A percentile compares a stretch with the other conserved stretches of the same genome.
phyloP scores from a whole-genome alignment of 1,284 basidiomycete species.

The Pascua guehoae region DNA sequence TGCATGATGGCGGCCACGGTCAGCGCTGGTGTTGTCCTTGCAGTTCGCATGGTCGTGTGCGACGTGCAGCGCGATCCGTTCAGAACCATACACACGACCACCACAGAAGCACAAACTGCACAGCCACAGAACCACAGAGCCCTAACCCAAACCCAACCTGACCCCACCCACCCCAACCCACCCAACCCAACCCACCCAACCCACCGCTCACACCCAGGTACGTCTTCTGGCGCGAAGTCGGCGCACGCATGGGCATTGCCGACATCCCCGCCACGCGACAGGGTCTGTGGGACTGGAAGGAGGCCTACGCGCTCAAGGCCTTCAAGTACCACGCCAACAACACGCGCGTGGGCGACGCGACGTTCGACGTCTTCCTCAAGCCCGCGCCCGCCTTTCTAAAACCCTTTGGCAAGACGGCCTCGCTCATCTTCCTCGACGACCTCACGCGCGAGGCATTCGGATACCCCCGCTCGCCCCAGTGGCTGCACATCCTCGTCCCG shows the following conservation, averaged over 20 bases:
- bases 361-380: conserved; percentile 8
- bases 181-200: too few relatives aligned
- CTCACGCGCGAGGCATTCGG: conserved; percentile 12
- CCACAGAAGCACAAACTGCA: too few relatives aligned
- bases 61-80: too few relatives aligned
- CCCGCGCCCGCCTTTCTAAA: conserved; percentile 3
- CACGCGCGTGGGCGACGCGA: conserved; percentile 9
- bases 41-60: too few relatives aligned
- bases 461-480: not conserved
- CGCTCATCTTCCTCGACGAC: conserved; percentile 14
- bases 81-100: too few relatives aligned
- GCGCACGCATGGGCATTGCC: conserved; percentile 17
- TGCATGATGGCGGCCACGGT: too few relatives aligned
- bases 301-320: conserved; percentile 2
- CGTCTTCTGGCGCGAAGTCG: conserved; percentile 18
- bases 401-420: not conserved
- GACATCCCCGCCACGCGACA: conserved; percentile 10
- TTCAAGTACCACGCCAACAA: conserved; percentile 10
- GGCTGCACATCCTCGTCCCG: conserved; percentile 7
- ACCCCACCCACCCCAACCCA: too few relatives aligned
- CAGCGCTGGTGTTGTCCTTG: too few relatives aligned
- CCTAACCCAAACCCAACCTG: too few relatives aligned
- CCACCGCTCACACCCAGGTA: conserved; percentile 4
- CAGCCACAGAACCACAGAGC: too few relatives aligned
- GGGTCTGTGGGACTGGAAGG: conserved; percentile 10